Conservation (phyloP, 257 asterid genomes). For the Solanum lycopersicoides region DNA sequence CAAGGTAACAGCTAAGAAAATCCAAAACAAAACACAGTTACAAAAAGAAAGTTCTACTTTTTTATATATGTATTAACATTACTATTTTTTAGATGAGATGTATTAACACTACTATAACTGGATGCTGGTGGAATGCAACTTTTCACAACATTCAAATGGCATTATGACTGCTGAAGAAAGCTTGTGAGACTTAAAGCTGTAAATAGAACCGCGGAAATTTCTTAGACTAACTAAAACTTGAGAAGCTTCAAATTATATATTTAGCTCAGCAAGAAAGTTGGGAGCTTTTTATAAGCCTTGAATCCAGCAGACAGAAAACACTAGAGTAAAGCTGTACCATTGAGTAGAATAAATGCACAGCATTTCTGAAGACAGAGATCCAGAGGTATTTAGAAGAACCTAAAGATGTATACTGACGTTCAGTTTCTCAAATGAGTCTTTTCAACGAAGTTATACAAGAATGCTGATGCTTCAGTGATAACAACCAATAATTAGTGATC, state of each 20-base stretch:
- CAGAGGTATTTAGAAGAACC: not conserved
- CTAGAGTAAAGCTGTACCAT: not conserved
- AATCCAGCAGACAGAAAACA: not conserved
- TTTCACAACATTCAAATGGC: not conserved
- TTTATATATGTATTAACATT: not conserved
- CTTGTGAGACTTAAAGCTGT: not conserved
- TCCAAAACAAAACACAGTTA: slow-evolving; percentile 1
- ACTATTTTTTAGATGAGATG: not conserved
- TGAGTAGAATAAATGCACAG: not conserved
- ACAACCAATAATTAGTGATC: not conserved
- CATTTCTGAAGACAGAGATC: not conserved
- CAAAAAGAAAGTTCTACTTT: not conserved
- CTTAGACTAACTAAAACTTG: not conserved
- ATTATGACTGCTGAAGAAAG: not conserved
- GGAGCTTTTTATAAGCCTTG: not conserved
- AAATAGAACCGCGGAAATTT: not conserved
- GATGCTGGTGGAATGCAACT: not conserved
- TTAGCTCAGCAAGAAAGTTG: not conserved
- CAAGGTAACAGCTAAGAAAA: slow-evolving; percentile 76
- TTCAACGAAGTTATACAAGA: not conserved
- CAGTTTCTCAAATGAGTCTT: not conserved
- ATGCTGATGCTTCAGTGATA: not conserved
- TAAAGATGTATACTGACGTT: not conserved
- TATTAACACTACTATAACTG: not conserved
- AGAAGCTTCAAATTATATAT: not conserved